Evolutionary conservation across 2,329 filamentous ascomycete species (phyloP).

Genomic region (Alternaria panax): DNA sequence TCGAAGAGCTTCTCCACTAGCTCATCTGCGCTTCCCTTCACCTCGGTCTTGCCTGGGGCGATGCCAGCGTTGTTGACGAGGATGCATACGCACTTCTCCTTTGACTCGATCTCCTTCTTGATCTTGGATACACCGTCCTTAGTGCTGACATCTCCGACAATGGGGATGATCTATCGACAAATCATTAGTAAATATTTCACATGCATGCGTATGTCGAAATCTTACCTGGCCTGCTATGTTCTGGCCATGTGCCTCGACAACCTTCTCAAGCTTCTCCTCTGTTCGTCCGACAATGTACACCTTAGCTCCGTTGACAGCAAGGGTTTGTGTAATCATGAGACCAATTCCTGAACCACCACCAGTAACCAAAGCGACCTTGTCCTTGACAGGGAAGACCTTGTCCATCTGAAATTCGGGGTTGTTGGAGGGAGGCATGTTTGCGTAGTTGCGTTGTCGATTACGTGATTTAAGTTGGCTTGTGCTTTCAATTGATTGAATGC

Average conservation of each 20-base stretch:
- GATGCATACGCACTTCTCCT: constrained; percentile 56
- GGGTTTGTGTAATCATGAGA: constrained; percentile 56
- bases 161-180: constrained; percentile 50
- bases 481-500: constrained; percentile 17
- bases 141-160: constrained; percentile 54
- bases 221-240: constrained; percentile 50
- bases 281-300: constrained; percentile 59
- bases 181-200: not conserved
- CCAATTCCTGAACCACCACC: constrained; percentile 58
- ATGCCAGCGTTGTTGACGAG: constrained; percentile 56
- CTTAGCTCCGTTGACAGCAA: constrained; percentile 57
- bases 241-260: constrained; percentile 54
- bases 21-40: constrained; percentile 52
- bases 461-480: constrained; percentile 21
- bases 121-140: constrained; percentile 55
- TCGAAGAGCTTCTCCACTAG: constrained; percentile 56
- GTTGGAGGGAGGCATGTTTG: constrained; percentile 45
- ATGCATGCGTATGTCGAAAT: not conserved
- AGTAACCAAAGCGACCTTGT: constrained; percentile 53
- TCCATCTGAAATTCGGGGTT: constrained; percentile 40
- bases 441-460: constrained; percentile 20
- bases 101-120: constrained; percentile 53
- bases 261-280: constrained; percentile 58
- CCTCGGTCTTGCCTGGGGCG: constrained; percentile 47
- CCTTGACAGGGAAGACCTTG: constrained; percentile 49